Evolutionary conservation across 441 rosid genomes (phyloP).

Genomic region (Syzygium syzygioides): DNA sequence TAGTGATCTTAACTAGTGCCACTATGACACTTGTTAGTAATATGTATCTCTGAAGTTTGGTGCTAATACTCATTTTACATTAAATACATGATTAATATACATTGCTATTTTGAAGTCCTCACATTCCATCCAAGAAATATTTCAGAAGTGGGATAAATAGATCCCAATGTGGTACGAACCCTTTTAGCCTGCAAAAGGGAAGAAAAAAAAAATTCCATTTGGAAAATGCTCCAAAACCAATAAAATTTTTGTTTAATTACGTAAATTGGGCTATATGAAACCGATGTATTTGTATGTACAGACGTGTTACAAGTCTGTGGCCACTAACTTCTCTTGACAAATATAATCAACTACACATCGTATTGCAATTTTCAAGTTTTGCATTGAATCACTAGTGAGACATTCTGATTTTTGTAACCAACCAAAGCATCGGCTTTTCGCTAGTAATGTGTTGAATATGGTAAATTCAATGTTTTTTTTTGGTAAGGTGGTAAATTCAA

Average conservation of each 20-base stretch:
- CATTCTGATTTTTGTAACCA: neutral
- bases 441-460: neutral
- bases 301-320: neutral
- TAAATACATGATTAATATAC: too few species aligned
- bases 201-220: neutral
- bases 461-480: neutral
- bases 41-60: neutral
- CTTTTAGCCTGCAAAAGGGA: rapidly evolving
- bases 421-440: rapidly evolving
- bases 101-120: neutral
- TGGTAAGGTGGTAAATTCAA: neutral
- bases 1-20: neutral
- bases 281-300: neutral
- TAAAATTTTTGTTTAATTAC: neutral
- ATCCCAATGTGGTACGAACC: neutral
- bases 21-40: neutral
- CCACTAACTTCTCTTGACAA: neutral
- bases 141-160: neutral
- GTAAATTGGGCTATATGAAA: neutral
- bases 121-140: neutral
- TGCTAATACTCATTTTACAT: neutral
- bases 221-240: neutral
- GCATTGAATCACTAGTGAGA: neutral
- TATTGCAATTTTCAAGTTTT: neutral
- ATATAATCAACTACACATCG: neutral